Evolutionary conservation across 805 yeast species (phyloP).

Genomic region (Candida berthetii): DNA sequence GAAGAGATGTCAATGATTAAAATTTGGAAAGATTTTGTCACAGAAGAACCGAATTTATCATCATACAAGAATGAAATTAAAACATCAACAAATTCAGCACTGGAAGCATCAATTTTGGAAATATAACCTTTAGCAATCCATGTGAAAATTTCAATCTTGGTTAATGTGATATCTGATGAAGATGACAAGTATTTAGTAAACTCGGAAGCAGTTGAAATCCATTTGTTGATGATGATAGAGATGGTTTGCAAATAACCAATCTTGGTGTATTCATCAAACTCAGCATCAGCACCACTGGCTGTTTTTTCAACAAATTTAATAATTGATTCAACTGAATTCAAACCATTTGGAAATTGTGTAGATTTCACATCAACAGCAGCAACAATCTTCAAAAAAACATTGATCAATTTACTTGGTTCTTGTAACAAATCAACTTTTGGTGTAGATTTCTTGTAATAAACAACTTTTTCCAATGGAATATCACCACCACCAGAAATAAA

Average conservation of each 20-base stretch:
- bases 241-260: constrained; percentile 52
- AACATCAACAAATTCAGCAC: constrained; percentile 25
- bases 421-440: constrained; percentile 15
- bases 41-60: constrained; percentile 25
- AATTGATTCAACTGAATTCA: constrained; percentile 8
- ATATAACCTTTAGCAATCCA: constrained; percentile 75
- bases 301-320: constrained; percentile 5
- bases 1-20: constrained; percentile 62
- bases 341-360: constrained; percentile 16
- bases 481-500: constrained; percentile 23
- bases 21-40: constrained; percentile 55
- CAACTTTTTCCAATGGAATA: constrained; percentile 7
- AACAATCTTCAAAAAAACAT: constrained; percentile 37
- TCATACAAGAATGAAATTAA: constrained; percentile 29
- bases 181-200: constrained; percentile 2
- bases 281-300: constrained; percentile 5
- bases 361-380: constrained; percentile 44
- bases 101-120: constrained; percentile 43
- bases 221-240: constrained; percentile 53
- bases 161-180: constrained; percentile 7
- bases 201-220: constrained; percentile 19
- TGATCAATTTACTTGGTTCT: constrained; percentile 27
- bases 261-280: constrained; percentile 20
- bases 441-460: constrained; percentile 5
- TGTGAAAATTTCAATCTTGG: constrained; percentile 45